These are phyloP conservation scores for Aspergillus affinis DNA, from an alignment of 495 filamentous ascomycete species.

Conservation along the genomic window DNA sequence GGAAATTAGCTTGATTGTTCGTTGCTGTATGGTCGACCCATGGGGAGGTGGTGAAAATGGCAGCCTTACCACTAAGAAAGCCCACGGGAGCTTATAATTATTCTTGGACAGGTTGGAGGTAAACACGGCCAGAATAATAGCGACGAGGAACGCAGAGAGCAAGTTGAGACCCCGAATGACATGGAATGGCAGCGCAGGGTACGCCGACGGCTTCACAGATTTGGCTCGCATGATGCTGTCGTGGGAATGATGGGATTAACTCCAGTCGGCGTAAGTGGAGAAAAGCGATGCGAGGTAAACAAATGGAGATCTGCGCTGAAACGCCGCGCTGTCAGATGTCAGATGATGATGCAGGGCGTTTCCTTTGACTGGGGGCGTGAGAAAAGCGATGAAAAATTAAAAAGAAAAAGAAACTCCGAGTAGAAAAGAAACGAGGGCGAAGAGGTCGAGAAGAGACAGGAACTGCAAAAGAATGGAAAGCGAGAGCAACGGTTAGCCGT, in stretches of 20 bases:
- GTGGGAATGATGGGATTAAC: constrained; percentile 1
- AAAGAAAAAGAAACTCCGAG: background rate
- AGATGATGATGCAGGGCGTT: background rate
- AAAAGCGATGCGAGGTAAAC: background rate
- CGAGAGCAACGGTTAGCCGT: background rate
- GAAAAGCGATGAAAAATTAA: background rate
- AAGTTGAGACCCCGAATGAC: constrained; percentile 49
- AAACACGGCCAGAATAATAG: constrained; percentile 60
- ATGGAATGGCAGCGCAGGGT: constrained; percentile 60
- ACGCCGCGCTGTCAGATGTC: background rate
- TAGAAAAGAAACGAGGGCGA: background rate
- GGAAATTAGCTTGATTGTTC: constrained; percentile 12
- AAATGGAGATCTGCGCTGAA: background rate
- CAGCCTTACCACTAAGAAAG: constrained; percentile 59
- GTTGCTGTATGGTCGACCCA: background rate
- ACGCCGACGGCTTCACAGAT: constrained; percentile 53
- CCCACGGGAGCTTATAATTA: constrained; percentile 58
- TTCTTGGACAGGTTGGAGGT: constrained; percentile 56
- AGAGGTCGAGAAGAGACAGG: background rate
- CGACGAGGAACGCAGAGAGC: constrained; percentile 56
- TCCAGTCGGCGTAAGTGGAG: background rate
- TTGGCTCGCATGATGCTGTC: constrained; percentile 18
- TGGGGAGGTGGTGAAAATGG: background rate
- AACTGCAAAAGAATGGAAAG: background rate
- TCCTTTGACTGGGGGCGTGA: background rate